These are phyloP conservation scores for Pulchroboletus neoregius DNA, from an alignment of 1,284 basidiomycete species.

Conservation along the genomic window DNA sequence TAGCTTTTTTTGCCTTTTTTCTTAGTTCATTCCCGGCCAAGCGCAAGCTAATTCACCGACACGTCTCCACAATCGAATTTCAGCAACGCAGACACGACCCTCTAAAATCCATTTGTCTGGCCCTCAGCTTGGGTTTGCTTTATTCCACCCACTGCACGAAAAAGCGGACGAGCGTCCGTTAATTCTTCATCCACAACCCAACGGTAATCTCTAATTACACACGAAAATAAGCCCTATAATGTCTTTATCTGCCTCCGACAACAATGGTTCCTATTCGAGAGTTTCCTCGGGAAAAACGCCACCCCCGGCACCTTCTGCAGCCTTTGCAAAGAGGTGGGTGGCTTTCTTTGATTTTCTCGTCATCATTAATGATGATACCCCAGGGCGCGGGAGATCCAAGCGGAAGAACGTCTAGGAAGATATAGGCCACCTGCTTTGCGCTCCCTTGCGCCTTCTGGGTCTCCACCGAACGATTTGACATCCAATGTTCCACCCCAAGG, in stretches of 20 bases:
- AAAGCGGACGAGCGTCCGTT: conserved; percentile 35
- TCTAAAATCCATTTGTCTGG: conserved; percentile 20
- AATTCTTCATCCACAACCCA: conserved; percentile 44
- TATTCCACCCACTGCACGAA: conserved; percentile 31
- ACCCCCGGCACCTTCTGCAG: conserved; percentile 84
- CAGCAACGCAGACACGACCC: conserved; percentile 33
- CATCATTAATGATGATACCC: conserved; percentile 15
- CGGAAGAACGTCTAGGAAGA: conserved; percentile 65
- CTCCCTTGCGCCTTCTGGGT: conserved; percentile 61
- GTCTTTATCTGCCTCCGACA: conserved; percentile 82
- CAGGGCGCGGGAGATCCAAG: conserved; percentile 79
- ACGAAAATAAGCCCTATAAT: conserved; percentile 67
- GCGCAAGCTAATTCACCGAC: conserved; percentile 33
- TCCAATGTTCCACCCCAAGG: conserved; percentile 51
- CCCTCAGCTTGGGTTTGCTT: conserved; percentile 20
- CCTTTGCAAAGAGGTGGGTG: conserved; percentile 76
- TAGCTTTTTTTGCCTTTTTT: conserved; percentile 18
- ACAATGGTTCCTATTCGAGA: conserved; percentile 71
- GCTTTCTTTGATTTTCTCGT: conserved; percentile 12
- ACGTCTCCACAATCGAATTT: conserved; percentile 26
- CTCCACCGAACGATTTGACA: conserved; percentile 63
- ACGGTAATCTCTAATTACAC: conserved; percentile 79
- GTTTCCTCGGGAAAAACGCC: conserved; percentile 81
- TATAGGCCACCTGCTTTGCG: conserved; percentile 80
- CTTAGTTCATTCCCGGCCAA: conserved; percentile 28